Conservation (phyloP, 176 grass and related monocot species). For the Puya raimondii region DNA sequence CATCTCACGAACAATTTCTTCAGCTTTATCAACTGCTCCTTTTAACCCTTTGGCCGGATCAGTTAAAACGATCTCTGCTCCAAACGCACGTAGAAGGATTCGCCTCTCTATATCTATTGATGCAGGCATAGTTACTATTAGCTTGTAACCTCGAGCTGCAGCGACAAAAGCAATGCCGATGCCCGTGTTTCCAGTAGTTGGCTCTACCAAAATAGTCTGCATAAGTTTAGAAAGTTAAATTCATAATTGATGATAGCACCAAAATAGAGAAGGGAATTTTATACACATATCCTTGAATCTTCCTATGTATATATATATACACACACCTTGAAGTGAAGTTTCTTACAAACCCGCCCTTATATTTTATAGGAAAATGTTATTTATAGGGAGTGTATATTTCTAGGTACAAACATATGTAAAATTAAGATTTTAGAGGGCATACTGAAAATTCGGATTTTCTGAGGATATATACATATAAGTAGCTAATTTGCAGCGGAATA, state of each 20-base stretch:
- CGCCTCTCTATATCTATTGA: constrained; percentile 71
- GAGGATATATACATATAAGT: no score
- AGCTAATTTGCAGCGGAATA: no score
- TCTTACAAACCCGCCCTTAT: no score
- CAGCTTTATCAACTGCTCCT: constrained; percentile 85
- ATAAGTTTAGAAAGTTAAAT: constrained; percentile 5
- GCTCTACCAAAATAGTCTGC: constrained; percentile 87
- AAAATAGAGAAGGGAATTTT: no score
- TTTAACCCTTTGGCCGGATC: constrained; percentile 63
- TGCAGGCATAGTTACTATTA: constrained; percentile 82
- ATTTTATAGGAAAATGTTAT: no score
- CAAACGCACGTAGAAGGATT: constrained; percentile 65
- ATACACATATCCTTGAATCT: no score
- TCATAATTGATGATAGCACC: background rate
- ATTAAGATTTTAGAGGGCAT: background rate
- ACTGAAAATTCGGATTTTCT: no score
- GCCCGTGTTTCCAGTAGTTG: constrained; percentile 87
- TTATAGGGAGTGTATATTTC: no score
- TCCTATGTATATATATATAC: no score
- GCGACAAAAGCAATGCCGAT: constrained; percentile 65
- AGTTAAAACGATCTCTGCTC: constrained; percentile 78
- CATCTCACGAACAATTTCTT: constrained; percentile 57
- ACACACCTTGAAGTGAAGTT: no score
- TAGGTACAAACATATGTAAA: no score
- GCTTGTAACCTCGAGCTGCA: constrained; percentile 85